Evolutionary conservation across 306 rosid genomes (phyloP).

Genomic region (Vigna mungo): DNA sequence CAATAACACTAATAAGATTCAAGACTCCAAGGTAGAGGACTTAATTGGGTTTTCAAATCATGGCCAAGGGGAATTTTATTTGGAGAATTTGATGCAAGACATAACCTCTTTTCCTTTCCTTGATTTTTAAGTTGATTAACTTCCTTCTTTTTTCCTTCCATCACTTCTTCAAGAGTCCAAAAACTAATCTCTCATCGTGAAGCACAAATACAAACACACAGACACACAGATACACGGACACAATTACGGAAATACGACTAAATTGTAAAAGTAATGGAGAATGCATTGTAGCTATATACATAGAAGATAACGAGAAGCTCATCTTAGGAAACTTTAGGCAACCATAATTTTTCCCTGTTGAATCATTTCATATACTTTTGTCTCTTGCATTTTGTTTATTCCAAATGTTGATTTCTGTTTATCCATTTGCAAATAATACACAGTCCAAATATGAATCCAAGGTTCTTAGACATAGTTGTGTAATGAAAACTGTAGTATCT

Average conservation of each 20-base stretch:
- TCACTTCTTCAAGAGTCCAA: background rate
- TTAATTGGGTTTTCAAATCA: slow-evolving; percentile 57
- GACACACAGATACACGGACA: too few relatives aligned
- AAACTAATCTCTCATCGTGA: background rate
- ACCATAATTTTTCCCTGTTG: background rate
- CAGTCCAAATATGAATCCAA: slow-evolving; percentile 2
- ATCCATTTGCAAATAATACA: slow-evolving; percentile 28
- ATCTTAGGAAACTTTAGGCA: slow-evolving; percentile 4
- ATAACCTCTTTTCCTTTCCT: slow-evolving; percentile 70
- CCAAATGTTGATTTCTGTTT: slow-evolving; percentile 17
- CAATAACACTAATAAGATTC: slow-evolving; percentile 46
- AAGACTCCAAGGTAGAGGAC: slow-evolving; percentile 53
- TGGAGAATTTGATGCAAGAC: slow-evolving; percentile 81
- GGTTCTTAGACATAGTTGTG: slow-evolving; percentile 31
- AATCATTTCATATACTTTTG: slow-evolving; percentile 5
- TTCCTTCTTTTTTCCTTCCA: too few relatives aligned
- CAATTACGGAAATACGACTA: too few relatives aligned
- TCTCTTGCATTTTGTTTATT: slow-evolving; percentile 7
- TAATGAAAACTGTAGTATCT: slow-evolving; percentile 31
- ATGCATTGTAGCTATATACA: too few relatives aligned
- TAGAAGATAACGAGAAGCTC: background rate
- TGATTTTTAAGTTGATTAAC: slow-evolving; percentile 59
- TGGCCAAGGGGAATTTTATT: slow-evolving; percentile 57
- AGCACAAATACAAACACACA: too few relatives aligned
- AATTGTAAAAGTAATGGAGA: too few relatives aligned